These are phyloP conservation scores for Paramecium pentaurelia DNA, from an alignment of 73 alveolate genomes.

Conservation along the genomic window DNA sequence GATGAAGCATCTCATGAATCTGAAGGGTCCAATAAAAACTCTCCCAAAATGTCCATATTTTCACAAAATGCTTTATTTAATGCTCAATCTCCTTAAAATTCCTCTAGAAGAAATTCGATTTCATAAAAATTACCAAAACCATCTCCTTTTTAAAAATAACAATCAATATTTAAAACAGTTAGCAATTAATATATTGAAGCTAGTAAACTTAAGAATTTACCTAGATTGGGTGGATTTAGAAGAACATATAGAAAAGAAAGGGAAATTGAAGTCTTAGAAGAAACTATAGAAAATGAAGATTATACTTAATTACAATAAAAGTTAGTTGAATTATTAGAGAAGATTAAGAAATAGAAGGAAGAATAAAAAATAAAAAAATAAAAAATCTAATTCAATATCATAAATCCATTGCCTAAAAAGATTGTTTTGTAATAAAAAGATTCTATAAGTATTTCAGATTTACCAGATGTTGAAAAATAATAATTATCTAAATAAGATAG, in stretches of 20 bases:
- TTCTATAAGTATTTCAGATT: not conserved
- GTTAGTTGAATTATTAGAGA: not conserved
- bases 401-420: not conserved
- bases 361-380: not conserved
- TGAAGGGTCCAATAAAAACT: not conserved
- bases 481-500: not conserved
- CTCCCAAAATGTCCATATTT: not conserved
- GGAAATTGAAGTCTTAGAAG: slow-evolving; percentile 16
- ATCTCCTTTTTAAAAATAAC: not conserved
- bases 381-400: not conserved
- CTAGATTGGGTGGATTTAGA: slow-evolving; percentile 4
- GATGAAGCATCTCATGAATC: slow-evolving; percentile 2
- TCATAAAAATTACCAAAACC: not conserved
- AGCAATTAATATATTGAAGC: not conserved
- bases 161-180: not conserved
- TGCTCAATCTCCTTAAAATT: not conserved
- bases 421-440: not conserved
- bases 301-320: not conserved
- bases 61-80: not conserved
- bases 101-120: not conserved
- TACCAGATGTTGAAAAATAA: not conserved
- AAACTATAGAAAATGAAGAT: not conserved
- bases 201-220: not conserved
- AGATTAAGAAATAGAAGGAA: not conserved
- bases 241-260: slow-evolving; percentile 42